Conservation (phyloP, 1,139 yeast species). For the Saccharomyces hybrid region DNA sequence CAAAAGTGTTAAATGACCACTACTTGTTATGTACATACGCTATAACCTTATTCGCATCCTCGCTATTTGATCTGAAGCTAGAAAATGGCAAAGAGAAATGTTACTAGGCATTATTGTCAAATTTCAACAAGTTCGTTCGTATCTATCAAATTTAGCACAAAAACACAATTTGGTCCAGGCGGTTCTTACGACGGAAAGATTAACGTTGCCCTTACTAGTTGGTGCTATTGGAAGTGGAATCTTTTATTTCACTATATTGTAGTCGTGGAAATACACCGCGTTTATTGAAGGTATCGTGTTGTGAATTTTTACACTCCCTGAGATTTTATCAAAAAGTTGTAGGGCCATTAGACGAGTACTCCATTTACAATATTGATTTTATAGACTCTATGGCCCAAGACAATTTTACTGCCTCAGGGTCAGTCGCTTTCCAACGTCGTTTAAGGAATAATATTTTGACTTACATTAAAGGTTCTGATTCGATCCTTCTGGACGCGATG, state of each 20-base stretch:
- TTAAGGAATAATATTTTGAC: conserved; percentile 49
- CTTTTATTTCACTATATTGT: conserved; percentile 23
- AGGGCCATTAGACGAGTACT: conserved; percentile 16
- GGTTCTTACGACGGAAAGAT: conserved; percentile 16
- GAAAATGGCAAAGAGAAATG: conserved; percentile 22
- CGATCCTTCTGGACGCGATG: conserved; percentile 58
- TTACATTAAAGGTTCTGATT: conserved; percentile 48
- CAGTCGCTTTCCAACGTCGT: conserved; percentile 68
- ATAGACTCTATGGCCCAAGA: conserved; percentile 49
- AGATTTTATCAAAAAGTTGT: conserved; percentile 17
- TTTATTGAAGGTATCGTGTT: conserved; percentile 16
- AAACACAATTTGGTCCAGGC: conserved; percentile 7
- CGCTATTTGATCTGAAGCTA: conserved; percentile 24
- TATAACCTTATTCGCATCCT: conserved; percentile 25
- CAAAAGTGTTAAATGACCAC: conserved; percentile 14
- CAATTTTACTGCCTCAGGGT: conserved; percentile 62
- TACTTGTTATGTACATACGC: conserved; percentile 23
- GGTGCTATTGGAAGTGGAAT: conserved; percentile 28
- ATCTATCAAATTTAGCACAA: conserved; percentile 15
- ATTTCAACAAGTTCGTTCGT: conserved; percentile 20
- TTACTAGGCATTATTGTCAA: conserved; percentile 22
- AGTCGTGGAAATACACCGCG: conserved; percentile 19
- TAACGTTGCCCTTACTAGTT: conserved; percentile 19
- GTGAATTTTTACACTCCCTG: conserved; percentile 15
- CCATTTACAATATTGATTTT: conserved; percentile 39